These are phyloP conservation scores for Goffeauzyma gilvescens DNA, from an alignment of 768 basidiomycete species.

Conservation along the genomic window DNA sequence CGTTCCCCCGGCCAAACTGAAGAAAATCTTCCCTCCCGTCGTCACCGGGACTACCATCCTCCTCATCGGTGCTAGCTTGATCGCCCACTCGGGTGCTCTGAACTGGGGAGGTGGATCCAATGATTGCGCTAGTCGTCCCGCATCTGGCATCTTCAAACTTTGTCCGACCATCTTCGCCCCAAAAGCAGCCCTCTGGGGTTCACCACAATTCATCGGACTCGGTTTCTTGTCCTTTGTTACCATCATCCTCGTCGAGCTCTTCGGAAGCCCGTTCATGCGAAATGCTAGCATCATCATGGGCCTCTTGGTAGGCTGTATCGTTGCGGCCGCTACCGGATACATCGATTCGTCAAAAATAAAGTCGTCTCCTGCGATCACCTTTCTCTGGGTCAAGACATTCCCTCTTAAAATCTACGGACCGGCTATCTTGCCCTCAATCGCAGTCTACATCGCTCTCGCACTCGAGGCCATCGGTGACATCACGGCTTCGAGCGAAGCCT, in stretches of 20 bases:
- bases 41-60: slow-evolving; percentile 60
- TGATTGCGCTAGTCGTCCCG: slow-evolving; percentile 45
- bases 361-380: slow-evolving; percentile 57
- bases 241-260: slow-evolving; percentile 57
- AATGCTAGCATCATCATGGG: slow-evolving; percentile 35
- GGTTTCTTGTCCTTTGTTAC: slow-evolving; percentile 64
- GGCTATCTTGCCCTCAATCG: slow-evolving; percentile 44
- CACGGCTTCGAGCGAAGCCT: slow-evolving; percentile 61
- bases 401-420: slow-evolving; percentile 59
- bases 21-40: slow-evolving; percentile 59
- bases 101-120: slow-evolving; percentile 77
- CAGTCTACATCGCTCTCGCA: slow-evolving; percentile 49
- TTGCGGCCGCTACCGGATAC: slow-evolving; percentile 60
- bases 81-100: slow-evolving; percentile 52
- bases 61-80: slow-evolving; percentile 56
- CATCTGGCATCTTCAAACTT: slow-evolving; percentile 46
- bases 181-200: slow-evolving; percentile 57
- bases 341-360: slow-evolving; percentile 41
- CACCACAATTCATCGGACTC: slow-evolving; percentile 64
- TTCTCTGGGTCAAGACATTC: slow-evolving; percentile 65
- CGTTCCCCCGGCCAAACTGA: slow-evolving; percentile 37
- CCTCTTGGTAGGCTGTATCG: slow-evolving; percentile 49
- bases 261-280: slow-evolving; percentile 68
- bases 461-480: slow-evolving; percentile 71
- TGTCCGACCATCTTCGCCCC: slow-evolving; percentile 58